These are phyloP conservation scores for Mucor lusitanicus DNA, from an alignment of 371 early-diverging fungal genomes.

Conservation along the genomic window DNA sequence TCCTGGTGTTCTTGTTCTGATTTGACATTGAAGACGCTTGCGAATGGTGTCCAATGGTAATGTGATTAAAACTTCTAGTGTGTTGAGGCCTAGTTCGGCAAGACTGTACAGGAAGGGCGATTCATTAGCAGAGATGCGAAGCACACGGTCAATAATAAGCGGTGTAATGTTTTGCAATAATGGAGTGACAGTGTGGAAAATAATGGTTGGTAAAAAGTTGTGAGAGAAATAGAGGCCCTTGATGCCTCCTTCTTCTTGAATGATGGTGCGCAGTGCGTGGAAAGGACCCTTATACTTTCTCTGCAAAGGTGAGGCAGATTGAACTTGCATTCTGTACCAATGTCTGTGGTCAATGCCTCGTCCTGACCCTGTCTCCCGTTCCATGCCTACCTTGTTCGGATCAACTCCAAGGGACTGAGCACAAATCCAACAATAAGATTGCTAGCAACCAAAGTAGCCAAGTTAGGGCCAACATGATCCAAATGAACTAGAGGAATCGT, in stretches of 20 bases:
- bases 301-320: constrained; percentile 69
- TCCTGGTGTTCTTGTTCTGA: constrained; percentile 50
- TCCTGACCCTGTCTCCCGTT: not conserved
- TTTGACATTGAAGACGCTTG: constrained; percentile 84
- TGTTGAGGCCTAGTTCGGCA: constrained; percentile 69
- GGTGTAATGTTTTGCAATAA: constrained; percentile 71
- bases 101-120: constrained; percentile 70
- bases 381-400: constrained; percentile 62
- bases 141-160: constrained; percentile 71
- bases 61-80: constrained; percentile 72
- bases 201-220: constrained; percentile 73
- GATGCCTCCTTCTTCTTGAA: constrained; percentile 83
- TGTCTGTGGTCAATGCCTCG: not conserved
- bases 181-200: constrained; percentile 76
- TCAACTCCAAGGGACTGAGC: constrained; percentile 80
- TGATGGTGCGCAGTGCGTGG: constrained; percentile 73
- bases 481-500: constrained; percentile 74
- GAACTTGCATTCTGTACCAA: constrained; percentile 60
- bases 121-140: constrained; percentile 64
- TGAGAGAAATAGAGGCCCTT: constrained; percentile 68
- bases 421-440: constrained; percentile 70
- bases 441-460: constrained; percentile 72
- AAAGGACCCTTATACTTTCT: constrained; percentile 80
- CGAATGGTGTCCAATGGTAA: constrained; percentile 91
- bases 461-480: constrained; percentile 66